Conservation (phyloP, 2,329 filamentous ascomycete species). For the Periconia digitata region DNA sequence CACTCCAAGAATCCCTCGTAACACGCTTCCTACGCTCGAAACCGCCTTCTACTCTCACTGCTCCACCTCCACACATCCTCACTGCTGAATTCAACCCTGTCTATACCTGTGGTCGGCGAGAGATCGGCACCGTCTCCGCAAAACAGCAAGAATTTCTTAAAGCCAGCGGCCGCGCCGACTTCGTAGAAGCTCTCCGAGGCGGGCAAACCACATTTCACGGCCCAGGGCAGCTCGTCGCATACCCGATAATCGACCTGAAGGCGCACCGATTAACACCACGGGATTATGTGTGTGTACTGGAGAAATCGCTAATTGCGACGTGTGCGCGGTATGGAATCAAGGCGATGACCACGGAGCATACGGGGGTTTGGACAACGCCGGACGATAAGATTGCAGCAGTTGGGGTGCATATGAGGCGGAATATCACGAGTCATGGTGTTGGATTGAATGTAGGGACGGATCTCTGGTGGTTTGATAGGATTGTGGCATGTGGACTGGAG, state of each 20-base stretch:
- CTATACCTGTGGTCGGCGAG: conserved; percentile 87
- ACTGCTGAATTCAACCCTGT: conserved; percentile 82
- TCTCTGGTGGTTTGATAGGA: conserved; percentile 66
- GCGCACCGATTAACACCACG: conserved; percentile 68
- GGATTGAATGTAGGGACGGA: conserved; percentile 76
- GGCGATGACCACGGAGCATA: conserved; percentile 69
- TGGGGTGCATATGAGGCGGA: conserved; percentile 84
- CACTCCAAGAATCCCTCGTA: conserved; percentile 60
- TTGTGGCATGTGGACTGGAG: conserved; percentile 86
- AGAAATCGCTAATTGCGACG: conserved; percentile 71
- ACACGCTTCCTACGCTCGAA: conserved; percentile 63
- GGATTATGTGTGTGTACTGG: conserved; percentile 76
- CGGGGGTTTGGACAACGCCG: conserved; percentile 72
- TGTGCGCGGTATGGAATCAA: conserved; percentile 63
- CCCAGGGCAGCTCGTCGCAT: conserved; percentile 89
- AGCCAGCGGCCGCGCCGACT: conserved; percentile 54
- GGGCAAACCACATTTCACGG: conserved; percentile 95
- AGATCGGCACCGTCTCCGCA: conserved; percentile 55
- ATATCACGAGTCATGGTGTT: conserved; percentile 82
- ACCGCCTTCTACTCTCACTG: conserved; percentile 44
- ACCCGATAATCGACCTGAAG: conserved; percentile 83
- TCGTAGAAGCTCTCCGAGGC: conserved; percentile 74
- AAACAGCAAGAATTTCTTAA: conserved; percentile 49
- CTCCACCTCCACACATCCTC: conserved; percentile 68
- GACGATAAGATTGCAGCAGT: conserved; percentile 79